phyloP scores from a whole-genome alignment of 495 filamentous ascomycete species.

The Geoglossum glabrum region DNA sequence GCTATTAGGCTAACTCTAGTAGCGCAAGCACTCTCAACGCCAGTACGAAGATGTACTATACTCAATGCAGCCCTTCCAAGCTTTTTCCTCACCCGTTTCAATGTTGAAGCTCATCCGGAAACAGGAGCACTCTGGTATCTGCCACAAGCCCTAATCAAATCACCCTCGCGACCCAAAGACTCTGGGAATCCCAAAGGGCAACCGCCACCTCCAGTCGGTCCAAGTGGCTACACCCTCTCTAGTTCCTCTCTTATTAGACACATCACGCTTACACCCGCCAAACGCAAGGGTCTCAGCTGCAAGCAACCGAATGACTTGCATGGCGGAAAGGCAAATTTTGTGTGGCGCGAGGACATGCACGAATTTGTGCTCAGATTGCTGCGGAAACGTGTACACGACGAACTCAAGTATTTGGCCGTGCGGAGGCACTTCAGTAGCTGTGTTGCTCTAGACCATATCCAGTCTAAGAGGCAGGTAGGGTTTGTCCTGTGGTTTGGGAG shows the following conservation, averaged over 20 bases:
- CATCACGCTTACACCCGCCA: background rate
- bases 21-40: constrained; percentile 43
- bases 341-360: constrained; percentile 56
- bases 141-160: constrained; percentile 18
- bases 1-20: background rate
- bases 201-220: background rate
- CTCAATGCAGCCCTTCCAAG: constrained; percentile 36
- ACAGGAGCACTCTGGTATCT: constrained; percentile 36
- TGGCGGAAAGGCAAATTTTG: constrained; percentile 16
- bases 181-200: background rate
- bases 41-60: constrained; percentile 38
- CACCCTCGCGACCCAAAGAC: background rate
- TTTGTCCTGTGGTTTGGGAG: background rate
- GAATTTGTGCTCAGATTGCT: constrained; percentile 32
- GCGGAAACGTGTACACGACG: constrained; percentile 26
- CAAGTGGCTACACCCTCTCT: background rate
- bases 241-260: background rate
- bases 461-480: background rate
- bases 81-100: constrained; percentile 43
- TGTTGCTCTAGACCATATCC: background rate
- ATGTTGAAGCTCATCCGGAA: constrained; percentile 33
- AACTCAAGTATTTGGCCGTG: constrained; percentile 11
- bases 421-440: background rate
- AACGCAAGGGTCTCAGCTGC: constrained; percentile 9
- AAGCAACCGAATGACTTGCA: constrained; percentile 18